A percentile compares a stretch with the other conserved stretches of the same genome.
Conservation (phyloP, 1,284 basidiomycete genomes). For the Sporisorium exsertum region DNA sequence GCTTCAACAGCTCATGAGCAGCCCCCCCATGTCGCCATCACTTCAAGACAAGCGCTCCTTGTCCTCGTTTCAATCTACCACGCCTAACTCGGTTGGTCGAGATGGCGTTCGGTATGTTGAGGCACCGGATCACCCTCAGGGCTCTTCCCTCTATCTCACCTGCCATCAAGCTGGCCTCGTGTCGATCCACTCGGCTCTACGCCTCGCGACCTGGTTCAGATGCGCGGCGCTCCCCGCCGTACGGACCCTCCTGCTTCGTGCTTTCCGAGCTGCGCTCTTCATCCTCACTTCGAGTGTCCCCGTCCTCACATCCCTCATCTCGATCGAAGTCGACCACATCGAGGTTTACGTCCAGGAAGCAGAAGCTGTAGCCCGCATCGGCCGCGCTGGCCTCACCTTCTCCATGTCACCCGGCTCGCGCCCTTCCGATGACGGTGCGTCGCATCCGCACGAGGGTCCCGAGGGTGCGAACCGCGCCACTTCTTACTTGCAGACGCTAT, state of each 20-base stretch:
- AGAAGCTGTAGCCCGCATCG: slow-evolving; percentile 47
- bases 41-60: slow-evolving; percentile 9
- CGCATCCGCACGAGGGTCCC: not conserved
- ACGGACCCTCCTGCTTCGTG: slow-evolving; percentile 17
- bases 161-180: slow-evolving; percentile 35
- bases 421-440: not conserved
- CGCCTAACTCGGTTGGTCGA: not conserved
- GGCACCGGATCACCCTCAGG: not conserved
- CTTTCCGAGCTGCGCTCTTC: slow-evolving; percentile 48
- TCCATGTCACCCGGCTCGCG: slow-evolving; percentile 45
- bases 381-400: slow-evolving; percentile 47
- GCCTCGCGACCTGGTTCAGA: slow-evolving; percentile 24
- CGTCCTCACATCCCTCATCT: slow-evolving; percentile 56
- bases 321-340: slow-evolving; percentile 57
- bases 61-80: not conserved
- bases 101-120: not conserved
- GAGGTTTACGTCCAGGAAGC: slow-evolving; percentile 53
- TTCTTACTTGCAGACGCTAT: slow-evolving; percentile 12
- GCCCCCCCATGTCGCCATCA: slow-evolving; percentile 33
- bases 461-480: not conserved
- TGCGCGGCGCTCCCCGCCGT: slow-evolving; percentile 23
- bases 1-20: slow-evolving; percentile 45
- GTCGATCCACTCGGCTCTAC: slow-evolving; percentile 32
- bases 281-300: slow-evolving; percentile 55
- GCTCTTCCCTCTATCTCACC: slow-evolving; percentile 18